Evolutionary conservation across 2,329 filamentous ascomycete genomes (phyloP), one percentile per base, ranked within the genome.

Genomic region (Cucurbitaria berberidis): DNA sequence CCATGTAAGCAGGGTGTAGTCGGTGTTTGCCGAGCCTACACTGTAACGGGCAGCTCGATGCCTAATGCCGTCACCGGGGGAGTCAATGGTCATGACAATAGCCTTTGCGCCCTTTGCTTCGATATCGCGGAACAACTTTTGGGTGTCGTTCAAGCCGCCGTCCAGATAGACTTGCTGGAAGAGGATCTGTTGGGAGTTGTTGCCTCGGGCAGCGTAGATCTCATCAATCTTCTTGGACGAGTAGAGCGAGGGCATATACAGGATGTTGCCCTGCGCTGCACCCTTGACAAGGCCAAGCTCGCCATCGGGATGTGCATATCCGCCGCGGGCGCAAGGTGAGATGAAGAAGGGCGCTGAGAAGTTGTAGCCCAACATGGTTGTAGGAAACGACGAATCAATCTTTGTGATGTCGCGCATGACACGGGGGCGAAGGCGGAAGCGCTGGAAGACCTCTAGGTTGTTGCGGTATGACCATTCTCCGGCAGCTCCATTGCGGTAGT

Each of bases 331-430:
- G 43, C 63, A 67, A 15, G 82, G 81, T 51, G 75, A 76, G 64
- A 84, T 84, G 73, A 81, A 84, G 73, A 84, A 80, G n/a, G 82
- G 82, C 0, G 78, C 76, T 0, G 77, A 80, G 68, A 83, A 81
- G 69, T 82, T 81, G 71, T 82, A 73, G 27, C 82, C 82, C 29
- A 84, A 71, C 47, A 84, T 80, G 16, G 76, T 81, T 5, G 81
- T 83, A 15, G 75, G 76, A 8, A 72, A 48, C 0, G 67, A 52
- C 0, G 50, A 46, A 55, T 79, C 76, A 39, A 76, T 66, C 18
- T 73, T 70, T 40, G 67, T 72, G 51, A 84, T 78, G 60, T 84
- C 82, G n/a, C 77, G 69, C 69, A 85, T 72, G 21, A 79, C 75
- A 45, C 80, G 75, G 8, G 82, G 81, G 44, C 78, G 76, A 36